These are phyloP conservation scores for Podila minutissima DNA, from an alignment of 192 early-diverging fungal species.

Conservation along the genomic window DNA sequence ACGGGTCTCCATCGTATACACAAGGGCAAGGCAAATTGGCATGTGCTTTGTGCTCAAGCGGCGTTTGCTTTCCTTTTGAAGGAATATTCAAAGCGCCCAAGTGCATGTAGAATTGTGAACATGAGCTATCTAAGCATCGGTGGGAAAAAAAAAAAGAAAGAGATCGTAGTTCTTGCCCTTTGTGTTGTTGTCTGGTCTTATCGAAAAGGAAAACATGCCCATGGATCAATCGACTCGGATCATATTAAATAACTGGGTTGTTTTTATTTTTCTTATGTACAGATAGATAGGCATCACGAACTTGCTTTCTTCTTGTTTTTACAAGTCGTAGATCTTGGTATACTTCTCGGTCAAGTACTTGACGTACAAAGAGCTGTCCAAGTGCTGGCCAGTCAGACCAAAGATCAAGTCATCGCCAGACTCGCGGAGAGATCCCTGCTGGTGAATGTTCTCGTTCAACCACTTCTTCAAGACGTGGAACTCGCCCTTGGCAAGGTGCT, in stretches of 20 bases:
- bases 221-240: too few species aligned
- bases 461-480: conserved; percentile 30
- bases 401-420: conserved; percentile 28
- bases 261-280: too few species aligned
- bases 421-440: conserved; percentile 12
- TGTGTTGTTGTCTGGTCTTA: background rate
- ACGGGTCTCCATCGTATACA: too few species aligned
- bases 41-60: too few species aligned
- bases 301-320: background rate
- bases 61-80: too few species aligned
- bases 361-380: conserved; percentile 19
- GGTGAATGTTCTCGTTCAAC: conserved; percentile 47
- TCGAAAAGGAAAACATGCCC: too few species aligned
- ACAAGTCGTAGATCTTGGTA: conserved; percentile 47
- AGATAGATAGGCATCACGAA: background rate
- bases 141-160: background rate
- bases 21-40: too few species aligned
- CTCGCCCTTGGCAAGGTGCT: conserved; percentile 21
- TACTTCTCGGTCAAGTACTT: conserved; percentile 39
- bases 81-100: too few species aligned
- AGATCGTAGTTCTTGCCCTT: background rate
- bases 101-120: too few species aligned
- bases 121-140: too few species aligned
- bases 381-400: conserved; percentile 8
- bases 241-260: too few species aligned